Evolutionary conservation across 331 rosid species (phyloP).

Genomic region (Prunus yedoensis): DNA sequence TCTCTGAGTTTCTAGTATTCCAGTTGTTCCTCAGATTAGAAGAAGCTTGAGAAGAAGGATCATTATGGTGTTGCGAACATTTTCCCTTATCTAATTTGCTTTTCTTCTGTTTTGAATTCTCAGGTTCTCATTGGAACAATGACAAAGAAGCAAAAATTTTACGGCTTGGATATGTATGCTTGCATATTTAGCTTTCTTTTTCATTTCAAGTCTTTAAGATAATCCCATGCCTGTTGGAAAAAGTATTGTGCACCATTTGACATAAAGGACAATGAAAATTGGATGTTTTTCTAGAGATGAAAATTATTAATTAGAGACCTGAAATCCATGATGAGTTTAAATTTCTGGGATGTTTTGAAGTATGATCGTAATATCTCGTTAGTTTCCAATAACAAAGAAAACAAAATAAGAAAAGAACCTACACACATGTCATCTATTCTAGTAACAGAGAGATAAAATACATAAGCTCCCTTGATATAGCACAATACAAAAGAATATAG

Average conservation of each 20-base stretch:
- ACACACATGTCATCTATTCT: too few relatives aligned
- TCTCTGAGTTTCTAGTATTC: not conserved
- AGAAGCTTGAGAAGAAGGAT: not conserved
- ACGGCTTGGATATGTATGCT: slow-evolving; percentile 87
- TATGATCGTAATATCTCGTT: not conserved
- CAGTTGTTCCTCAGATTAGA: not conserved
- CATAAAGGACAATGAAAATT: not conserved
- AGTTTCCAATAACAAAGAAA: too few relatives aligned
- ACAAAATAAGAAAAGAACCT: too few relatives aligned
- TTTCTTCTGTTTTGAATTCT: slow-evolving; percentile 28
- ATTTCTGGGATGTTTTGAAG: not conserved
- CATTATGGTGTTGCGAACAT: not conserved
- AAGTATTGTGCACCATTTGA: not conserved
- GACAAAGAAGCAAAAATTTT: slow-evolving; percentile 78
- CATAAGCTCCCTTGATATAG: too few relatives aligned
- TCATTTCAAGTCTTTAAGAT: not conserved
- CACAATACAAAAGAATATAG: too few relatives aligned
- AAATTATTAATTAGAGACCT: not conserved
- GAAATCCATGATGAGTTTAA: not conserved
- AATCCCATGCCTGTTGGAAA: not conserved
- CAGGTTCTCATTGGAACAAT: slow-evolving; percentile 75
- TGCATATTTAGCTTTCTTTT: not conserved
- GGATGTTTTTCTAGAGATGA: not conserved
- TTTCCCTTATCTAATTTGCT: not conserved
- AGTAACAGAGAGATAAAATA: too few relatives aligned